A percentile compares a stretch with the other conserved stretches of the same genome.
Conservation (phyloP, 2,329 filamentous ascomycete genomes). For the Mycocentrospora acerina region DNA sequence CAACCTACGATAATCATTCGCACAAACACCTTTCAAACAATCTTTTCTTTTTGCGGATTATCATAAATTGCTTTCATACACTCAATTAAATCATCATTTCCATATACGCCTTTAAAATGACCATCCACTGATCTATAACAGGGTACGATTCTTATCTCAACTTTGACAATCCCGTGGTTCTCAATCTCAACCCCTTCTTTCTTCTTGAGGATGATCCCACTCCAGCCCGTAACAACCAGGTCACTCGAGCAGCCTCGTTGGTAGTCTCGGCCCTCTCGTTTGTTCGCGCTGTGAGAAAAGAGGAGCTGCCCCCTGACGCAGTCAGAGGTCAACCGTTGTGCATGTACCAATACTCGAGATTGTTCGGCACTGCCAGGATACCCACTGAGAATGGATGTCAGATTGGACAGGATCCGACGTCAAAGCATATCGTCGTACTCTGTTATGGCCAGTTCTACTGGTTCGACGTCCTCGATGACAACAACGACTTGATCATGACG, state of each 20-base stretch:
- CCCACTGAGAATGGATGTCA: slow-evolving; percentile 94
- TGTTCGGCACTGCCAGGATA: slow-evolving; percentile 93
- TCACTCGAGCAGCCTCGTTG: slow-evolving; percentile 88
- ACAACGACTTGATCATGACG: slow-evolving; percentile 94
- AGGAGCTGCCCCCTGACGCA: slow-evolving; percentile 88
- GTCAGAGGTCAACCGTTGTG: slow-evolving; percentile 81
- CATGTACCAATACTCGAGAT: slow-evolving; percentile 97
- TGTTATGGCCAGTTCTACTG: slow-evolving; percentile 97
- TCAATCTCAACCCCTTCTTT: slow-evolving; percentile 98
- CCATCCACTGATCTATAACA: slow-evolving; percentile 45
- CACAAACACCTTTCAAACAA: too few species aligned
- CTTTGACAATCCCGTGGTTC: slow-evolving; percentile 94
- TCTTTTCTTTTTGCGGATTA: too few species aligned
- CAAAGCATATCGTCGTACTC: slow-evolving; percentile 89
- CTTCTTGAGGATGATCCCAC: slow-evolving; percentile 96
- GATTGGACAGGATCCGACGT: slow-evolving; percentile 90
- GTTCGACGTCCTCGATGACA: slow-evolving; percentile 96
- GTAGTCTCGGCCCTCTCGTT: slow-evolving; percentile 89
- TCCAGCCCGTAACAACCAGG: slow-evolving; percentile 92
- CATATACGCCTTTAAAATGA: slow-evolving; percentile 8
- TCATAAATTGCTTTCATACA: too few species aligned
- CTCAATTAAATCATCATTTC: slow-evolving; percentile 2
- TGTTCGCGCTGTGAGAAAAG: slow-evolving; percentile 85
- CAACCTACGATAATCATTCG: slow-evolving; percentile 9
- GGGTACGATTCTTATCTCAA: slow-evolving; percentile 99